Evolutionary conservation across 345 rosid species (phyloP).

Genomic region (Chamaenerion angustifolium): DNA sequence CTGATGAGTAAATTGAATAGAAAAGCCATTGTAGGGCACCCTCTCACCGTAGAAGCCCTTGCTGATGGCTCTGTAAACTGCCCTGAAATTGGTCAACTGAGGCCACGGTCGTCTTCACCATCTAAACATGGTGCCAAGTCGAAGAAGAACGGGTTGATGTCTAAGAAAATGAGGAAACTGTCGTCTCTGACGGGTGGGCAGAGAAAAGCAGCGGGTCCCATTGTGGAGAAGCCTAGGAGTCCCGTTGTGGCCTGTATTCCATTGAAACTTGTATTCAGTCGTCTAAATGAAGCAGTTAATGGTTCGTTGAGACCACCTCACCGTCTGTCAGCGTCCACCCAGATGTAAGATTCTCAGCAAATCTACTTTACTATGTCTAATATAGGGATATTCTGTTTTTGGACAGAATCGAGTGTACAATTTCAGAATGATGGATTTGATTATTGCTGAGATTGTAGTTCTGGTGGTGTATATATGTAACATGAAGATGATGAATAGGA

Average conservation of each 20-base stretch:
- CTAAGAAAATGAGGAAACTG: constrained; percentile 64
- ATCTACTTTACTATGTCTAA: too few relatives aligned
- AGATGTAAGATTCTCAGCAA: too few relatives aligned
- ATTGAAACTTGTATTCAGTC: constrained; percentile 72
- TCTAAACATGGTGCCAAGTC: constrained; percentile 16
- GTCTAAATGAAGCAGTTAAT: constrained; percentile 75
- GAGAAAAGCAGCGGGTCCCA: constrained; percentile 8
- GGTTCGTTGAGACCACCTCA: constrained; percentile 30
- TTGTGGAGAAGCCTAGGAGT: constrained; percentile 39
- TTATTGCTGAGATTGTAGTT: too few relatives aligned
- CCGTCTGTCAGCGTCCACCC: too few relatives aligned
- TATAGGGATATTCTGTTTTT: too few relatives aligned
- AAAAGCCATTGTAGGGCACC: constrained; percentile 81
- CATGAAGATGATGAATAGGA: too few relatives aligned
- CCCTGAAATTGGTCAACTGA: constrained; percentile 5
- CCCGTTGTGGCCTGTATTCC: constrained; percentile 76
- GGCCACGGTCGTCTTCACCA: constrained; percentile 2
- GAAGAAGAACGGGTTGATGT: constrained; percentile 36
- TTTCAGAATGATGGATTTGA: too few relatives aligned
- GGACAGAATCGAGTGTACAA: too few relatives aligned
- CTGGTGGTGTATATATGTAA: too few relatives aligned
- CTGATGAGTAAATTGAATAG: constrained; percentile 72
- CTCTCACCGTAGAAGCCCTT: constrained; percentile 45
- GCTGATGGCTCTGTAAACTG: constrained; percentile 18
- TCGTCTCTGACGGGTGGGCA: constrained; percentile 60